Percentiles rank a stretch among this genome's conserved stretches.
These are phyloP conservation scores for Umbelopsis sp. DNA, from an alignment of 192 early-diverging fungal species.

Conservation along the genomic window DNA sequence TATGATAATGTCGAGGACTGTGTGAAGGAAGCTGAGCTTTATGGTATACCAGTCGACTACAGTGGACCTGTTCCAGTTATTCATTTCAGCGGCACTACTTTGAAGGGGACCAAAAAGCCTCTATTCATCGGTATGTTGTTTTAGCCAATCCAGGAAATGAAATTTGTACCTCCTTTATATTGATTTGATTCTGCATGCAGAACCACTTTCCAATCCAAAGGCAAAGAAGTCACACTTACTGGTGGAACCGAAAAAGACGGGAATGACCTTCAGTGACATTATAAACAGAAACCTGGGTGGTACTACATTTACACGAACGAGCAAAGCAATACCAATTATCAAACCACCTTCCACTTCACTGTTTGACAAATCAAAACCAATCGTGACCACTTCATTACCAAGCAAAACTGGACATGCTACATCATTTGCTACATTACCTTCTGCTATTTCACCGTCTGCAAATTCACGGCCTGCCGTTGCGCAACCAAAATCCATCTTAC, in stretches of 20 bases:
- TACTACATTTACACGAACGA: neutral
- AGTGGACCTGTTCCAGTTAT: neutral
- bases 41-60: slow-evolving; percentile 30
- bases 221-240: slow-evolving; percentile 6
- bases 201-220: slow-evolving; percentile 30
- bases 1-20: slow-evolving; percentile 45
- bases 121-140: slow-evolving; percentile 27
- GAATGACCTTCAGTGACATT: slow-evolving; percentile 10
- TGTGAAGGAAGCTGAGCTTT: slow-evolving; percentile 35
- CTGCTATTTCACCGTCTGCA: neutral
- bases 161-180: neutral
- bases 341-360: neutral
- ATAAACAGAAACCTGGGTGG: slow-evolving; percentile 6
- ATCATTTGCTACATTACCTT: neutral
- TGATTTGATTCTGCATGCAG: neutral
- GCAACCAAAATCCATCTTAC: neutral
- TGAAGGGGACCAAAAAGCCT: neutral
- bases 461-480: neutral
- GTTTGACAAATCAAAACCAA: neutral
- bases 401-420: neutral
- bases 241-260: slow-evolving; percentile 29
- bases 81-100: neutral
- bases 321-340: neutral
- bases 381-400: too few relatives aligned
- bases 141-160: neutral